Evolutionary conservation across 176 grass and related monocot genomes (phyloP).

Genomic region (Hordeum marinum): DNA sequence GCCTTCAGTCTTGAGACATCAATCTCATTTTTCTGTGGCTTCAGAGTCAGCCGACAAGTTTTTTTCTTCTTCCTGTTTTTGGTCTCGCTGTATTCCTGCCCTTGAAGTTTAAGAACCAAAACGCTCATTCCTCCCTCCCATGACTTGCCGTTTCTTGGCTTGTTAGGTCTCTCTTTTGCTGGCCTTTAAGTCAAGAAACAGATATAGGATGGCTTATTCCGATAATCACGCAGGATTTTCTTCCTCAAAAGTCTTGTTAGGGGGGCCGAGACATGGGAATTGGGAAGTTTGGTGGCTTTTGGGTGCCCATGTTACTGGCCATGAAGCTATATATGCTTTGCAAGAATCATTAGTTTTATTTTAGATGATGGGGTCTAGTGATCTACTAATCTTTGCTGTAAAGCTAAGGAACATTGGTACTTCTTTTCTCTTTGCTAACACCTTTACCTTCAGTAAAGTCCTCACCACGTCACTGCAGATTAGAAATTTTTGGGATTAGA

Average conservation of each 20-base stretch:
- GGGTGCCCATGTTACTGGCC: neutral
- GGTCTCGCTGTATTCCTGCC: neutral
- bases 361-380: constrained; percentile 19
- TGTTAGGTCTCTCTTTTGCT: constrained; percentile 23
- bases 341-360: constrained; percentile 26
- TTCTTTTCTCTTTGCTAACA: constrained; percentile 23
- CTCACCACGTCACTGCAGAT: neutral
- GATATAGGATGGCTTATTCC: neutral
- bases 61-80: neutral
- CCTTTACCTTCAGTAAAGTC: constrained; percentile 5
- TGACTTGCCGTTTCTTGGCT: neutral
- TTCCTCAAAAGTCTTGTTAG: neutral
- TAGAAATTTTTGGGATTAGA: neutral
- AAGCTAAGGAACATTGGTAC: constrained; percentile 39
- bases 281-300: constrained; percentile 33
- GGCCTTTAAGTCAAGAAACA: constrained; percentile 28
- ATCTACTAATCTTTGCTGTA: constrained; percentile 41
- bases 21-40: neutral
- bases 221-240: neutral
- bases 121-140: neutral
- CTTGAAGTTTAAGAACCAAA: neutral
- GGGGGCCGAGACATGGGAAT: neutral
- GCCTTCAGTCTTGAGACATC: neutral
- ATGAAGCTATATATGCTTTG: neutral
- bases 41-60: neutral